Base-by-base conservation (phyloP, 257 asterid genomes). In the Lantana camara region DNA sequence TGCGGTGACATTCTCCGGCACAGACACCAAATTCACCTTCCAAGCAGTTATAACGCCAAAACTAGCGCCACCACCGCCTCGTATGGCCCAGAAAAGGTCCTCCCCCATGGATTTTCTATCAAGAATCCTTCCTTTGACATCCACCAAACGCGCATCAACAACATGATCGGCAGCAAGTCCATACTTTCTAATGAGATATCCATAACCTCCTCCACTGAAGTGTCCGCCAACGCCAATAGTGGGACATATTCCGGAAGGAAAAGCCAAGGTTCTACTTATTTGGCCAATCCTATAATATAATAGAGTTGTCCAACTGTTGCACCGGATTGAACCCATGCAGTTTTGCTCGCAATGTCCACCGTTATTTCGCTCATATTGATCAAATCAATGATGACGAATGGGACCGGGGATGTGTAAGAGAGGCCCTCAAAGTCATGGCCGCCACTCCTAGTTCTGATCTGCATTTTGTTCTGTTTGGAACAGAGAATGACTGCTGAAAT, bases 161-260 rank as follows among this genome's bases (percentile, higher is more conserved):
- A 65, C 50, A 17, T 72, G 54, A 41, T 72, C 77, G 9, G 53
- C 51, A 0, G 77, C 52, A 0, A 72, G 64, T 1, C 77, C 72
- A 7, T 57, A 52, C 58, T 60, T 59, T 32, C 77, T 53, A 10
- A 65, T 7, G 52, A 72, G 2, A 11, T 42, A 49, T 19, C 77
- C 77, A 17, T 72, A 72, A 0, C 77, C 77, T 17, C 77, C 77
- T 4, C 77, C 73, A 4, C 77, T 52, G 19, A 72, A 27, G 38
- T 64, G 72, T 9, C 76, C 76, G 0, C 76, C 76, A 23, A 22
- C 63, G 4, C 72, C 76, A 4, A 71, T 47, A 22, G 76, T 71
- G 3, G 67, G 71, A 30, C 72, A 71, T 7, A 40, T 42, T 1
- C 72, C 76, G 2, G 68, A 71, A 11, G 76, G 76, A 41, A 71